Conservation (phyloP, 202 grass and related monocot species). For the Schoenoplectus triqueter region DNA sequence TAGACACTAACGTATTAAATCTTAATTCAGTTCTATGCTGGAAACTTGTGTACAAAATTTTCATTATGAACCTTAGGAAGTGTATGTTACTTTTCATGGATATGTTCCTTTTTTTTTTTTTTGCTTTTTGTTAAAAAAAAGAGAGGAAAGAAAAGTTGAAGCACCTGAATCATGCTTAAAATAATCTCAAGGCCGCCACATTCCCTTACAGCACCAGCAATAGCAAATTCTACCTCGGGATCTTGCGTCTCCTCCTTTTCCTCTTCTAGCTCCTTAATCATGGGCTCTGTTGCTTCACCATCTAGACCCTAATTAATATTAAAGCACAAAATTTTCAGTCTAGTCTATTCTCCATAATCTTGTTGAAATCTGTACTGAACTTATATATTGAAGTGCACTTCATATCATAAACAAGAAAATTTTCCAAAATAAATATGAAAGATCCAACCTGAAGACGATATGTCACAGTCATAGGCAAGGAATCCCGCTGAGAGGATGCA, state of each 20-base stretch:
- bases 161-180: constrained; percentile 97
- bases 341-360: background rate
- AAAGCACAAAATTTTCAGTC: constrained; percentile 21
- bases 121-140: background rate
- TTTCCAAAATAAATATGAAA: constrained; percentile 24
- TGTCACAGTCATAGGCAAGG: constrained; percentile 91
- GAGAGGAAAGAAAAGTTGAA: constrained; percentile 31
- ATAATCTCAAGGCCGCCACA: constrained; percentile 94
- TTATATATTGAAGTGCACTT: background rate
- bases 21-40: constrained; percentile 10
- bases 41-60: constrained; percentile 21
- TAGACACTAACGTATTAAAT: background rate
- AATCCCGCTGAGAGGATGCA: constrained; percentile 67
- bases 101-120: background rate
- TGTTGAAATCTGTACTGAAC: constrained; percentile 19
- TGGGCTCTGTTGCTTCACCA: constrained; percentile 98
- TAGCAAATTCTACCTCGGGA: constrained; percentile 96
- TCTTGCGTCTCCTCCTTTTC: constrained; percentile 98
- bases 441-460: constrained; percentile 85
- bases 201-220: constrained; percentile 92
- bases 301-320: constrained; percentile 77
- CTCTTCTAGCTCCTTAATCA: constrained; percentile 99
- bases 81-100: background rate
- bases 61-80: background rate
- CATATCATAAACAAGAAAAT: constrained; percentile 7